phyloP scores from a whole-genome alignment of 495 filamentous ascomycete genomes.

The Friedmanniomyces simplex region DNA sequence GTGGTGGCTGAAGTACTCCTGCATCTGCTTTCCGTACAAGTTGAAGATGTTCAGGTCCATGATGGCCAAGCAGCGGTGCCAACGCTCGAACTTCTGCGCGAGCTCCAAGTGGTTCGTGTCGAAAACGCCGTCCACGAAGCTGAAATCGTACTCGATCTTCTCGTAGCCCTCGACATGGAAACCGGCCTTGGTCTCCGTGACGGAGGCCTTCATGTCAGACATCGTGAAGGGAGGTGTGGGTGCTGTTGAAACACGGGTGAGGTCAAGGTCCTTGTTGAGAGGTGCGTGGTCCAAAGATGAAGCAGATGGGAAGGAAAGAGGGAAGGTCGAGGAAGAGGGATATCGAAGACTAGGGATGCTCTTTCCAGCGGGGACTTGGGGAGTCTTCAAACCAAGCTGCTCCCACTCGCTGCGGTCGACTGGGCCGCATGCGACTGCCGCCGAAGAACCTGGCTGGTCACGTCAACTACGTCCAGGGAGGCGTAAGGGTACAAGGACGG shows the following conservation, averaged over 20 bases:
- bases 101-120: slow-evolving; percentile 40
- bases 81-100: slow-evolving; percentile 46
- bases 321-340: neutral
- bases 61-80: slow-evolving; percentile 48
- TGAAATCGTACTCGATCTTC: slow-evolving; percentile 58
- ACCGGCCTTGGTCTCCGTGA: slow-evolving; percentile 40
- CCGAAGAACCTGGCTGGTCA: neutral
- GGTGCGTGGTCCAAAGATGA: neutral
- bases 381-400: too few species aligned
- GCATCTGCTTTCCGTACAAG: slow-evolving; percentile 48
- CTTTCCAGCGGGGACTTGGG: too few species aligned
- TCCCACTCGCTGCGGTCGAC: too few species aligned
- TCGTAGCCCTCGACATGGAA: slow-evolving; percentile 56
- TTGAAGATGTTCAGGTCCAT: slow-evolving; percentile 52
- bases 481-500: too few species aligned
- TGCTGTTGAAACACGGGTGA: slow-evolving; percentile 6
- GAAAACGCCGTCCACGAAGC: slow-evolving; percentile 55
- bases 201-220: slow-evolving; percentile 51
- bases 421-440: too few species aligned
- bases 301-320: neutral
- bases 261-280: neutral
- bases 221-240: slow-evolving; percentile 31
- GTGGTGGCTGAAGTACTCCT: slow-evolving; percentile 47
- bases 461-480: slow-evolving; percentile 3
- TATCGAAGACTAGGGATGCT: too few species aligned